These are phyloP conservation scores for Pseudonectria buxi DNA, from an alignment of 2,329 filamentous ascomycete species.

Conservation along the genomic window DNA sequence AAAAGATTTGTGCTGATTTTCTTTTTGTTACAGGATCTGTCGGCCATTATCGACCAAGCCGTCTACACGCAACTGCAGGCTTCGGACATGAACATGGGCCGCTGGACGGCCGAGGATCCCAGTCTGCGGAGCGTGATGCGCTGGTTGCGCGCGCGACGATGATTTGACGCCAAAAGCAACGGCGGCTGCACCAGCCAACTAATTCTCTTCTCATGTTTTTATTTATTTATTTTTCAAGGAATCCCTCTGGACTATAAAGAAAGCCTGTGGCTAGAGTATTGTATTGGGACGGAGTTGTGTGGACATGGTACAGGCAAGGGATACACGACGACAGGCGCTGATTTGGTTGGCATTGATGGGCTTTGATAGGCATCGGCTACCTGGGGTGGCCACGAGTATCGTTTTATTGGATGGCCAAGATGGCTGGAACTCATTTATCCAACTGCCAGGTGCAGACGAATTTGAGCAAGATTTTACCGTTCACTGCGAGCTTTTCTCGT, in stretches of 20 bases:
- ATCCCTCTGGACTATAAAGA: too few relatives aligned
- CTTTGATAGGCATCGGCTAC: too few relatives aligned
- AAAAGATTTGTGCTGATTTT: too few relatives aligned
- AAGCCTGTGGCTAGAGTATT: too few relatives aligned
- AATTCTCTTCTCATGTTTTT: too few relatives aligned
- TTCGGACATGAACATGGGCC: conserved; percentile 48
- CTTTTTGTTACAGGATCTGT: conserved; percentile 38
- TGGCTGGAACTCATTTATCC: conserved; percentile 18
- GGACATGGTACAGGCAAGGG: too few relatives aligned
- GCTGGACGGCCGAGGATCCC: conserved; percentile 59
- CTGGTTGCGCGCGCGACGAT: conserved; percentile 43
- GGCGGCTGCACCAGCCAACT: conserved; percentile 7
- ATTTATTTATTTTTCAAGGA: too few relatives aligned
- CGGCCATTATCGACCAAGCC: conserved; percentile 50
- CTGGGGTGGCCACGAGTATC: too few relatives aligned
- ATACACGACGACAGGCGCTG: too few relatives aligned
- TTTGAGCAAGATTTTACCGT: conserved; percentile 2
- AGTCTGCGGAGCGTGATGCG: conserved; percentile 49
- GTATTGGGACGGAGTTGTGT: too few relatives aligned
- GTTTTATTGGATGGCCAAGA: too few relatives aligned
- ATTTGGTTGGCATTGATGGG: too few relatives aligned
- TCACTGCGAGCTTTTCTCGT: not conserved
- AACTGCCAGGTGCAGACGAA: conserved; percentile 22
- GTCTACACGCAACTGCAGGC: conserved; percentile 50
- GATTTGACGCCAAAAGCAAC: conserved; percentile 8